Percentiles rank a stretch among this genome's conserved stretches.
phyloP scores from a whole-genome alignment of 169 alveolate genomes.

The Perkinsus marinus region DNA sequence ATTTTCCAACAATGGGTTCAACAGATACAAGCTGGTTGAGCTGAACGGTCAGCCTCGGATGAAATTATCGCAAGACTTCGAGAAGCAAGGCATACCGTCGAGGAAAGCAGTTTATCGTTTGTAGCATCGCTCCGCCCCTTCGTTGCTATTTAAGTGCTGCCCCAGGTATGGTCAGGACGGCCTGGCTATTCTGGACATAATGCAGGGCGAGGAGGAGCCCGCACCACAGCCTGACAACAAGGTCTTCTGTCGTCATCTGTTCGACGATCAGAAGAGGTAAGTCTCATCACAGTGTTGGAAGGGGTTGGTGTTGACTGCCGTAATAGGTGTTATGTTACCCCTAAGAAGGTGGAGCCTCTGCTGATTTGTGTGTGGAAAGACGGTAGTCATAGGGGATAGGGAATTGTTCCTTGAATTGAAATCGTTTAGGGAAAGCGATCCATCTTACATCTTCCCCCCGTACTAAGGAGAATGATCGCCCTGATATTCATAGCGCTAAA shows the following conservation, averaged over 20 bases:
- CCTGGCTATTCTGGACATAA: neutral
- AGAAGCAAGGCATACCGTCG: constrained; percentile 65
- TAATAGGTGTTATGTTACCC: constrained; percentile 17
- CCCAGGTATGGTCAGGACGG: neutral
- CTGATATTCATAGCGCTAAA: neutral
- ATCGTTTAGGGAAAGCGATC: neutral
- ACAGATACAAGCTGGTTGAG: constrained; percentile 69
- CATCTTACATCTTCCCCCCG: neutral
- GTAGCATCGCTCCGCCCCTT: too few species aligned
- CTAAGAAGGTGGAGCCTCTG: constrained; percentile 14
- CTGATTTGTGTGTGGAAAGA: neutral
- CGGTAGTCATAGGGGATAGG: neutral
- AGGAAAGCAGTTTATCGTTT: constrained; percentile 57
- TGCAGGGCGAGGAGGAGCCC: constrained; percentile 6
- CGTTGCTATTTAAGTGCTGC: neutral
- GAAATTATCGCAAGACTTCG: constrained; percentile 60
- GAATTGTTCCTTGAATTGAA: neutral
- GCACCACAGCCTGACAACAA: neutral
- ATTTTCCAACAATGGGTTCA: too few species aligned
- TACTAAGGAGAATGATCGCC: neutral
- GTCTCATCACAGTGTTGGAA: too few species aligned
- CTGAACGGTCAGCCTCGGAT: constrained; percentile 59
- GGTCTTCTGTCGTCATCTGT: constrained; percentile 23
- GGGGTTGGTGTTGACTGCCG: neutral
- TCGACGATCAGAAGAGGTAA: constrained; percentile 25